Base-by-base conservation (phyloP, 306 rosid species). In the Sechiopsis laciniata region DNA sequence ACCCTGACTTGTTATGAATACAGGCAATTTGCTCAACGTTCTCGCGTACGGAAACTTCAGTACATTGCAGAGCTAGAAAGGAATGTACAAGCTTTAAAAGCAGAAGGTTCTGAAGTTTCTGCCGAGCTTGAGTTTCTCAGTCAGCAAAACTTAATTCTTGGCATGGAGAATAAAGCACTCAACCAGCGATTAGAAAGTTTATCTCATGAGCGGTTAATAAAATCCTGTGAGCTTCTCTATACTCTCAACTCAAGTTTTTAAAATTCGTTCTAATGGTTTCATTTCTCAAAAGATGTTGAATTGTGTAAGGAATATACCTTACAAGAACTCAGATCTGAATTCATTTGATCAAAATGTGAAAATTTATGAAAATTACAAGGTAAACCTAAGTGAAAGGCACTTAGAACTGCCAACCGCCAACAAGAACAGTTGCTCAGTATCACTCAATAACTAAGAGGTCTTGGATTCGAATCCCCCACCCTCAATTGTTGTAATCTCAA, bases 11-110 rank as follows among this genome's bases (percentile, higher is more conserved):
- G 71, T 56, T 78, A 54, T 12, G 54, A 73, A 60, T 81, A 80
- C 90, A 89, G 95, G 83, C 91, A 89, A 87, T 82, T 85, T 74
- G 89, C 91, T 77, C 95, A 89, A 78, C 88, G 95, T 4, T 89
- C 95, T 10, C 82, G 95, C 72, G 95, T 87, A 16, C 84, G 95
- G 51, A 89, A 89, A 77, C 89, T 87, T 79, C 91, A 87, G 60
- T 89, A 87, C 82, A 89, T 89, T 73, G 91, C 91, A 35, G 91
- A 89, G 88, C 86, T 89, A 71, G 95, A 89, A 82, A 87, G 90
- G 66, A 85, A 83, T 57, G 87, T 89, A 59, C 89, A 89, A 75
- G 89, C 83, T 74, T 79, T 89, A 69, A 89, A 85, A 89, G 84
- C 78, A 20, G 87, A 87, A 83, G 95, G 95, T 62, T 82, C 88